These are phyloP conservation scores for Nicotiana noctiflora DNA, from an alignment of 257 asterid genomes.

Conservation along the genomic window DNA sequence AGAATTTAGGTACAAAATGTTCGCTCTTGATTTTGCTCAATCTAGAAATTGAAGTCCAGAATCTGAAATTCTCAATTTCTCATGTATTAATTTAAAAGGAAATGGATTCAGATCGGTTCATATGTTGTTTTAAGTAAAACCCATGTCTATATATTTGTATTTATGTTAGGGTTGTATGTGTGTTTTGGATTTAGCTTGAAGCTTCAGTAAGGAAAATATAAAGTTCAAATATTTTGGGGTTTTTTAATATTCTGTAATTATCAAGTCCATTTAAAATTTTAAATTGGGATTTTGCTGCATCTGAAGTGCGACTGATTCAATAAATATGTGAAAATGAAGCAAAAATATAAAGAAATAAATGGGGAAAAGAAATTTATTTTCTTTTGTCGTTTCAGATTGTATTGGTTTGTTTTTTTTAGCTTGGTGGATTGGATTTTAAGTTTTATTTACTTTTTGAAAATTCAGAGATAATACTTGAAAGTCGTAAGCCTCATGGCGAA, in stretches of 20 bases:
- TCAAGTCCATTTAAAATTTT: not conserved
- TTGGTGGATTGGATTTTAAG: not conserved
- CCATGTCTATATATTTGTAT: not conserved
- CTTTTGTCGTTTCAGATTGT: not conserved
- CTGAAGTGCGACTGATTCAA: not conserved
- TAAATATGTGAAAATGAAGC: not conserved
- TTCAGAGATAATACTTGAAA: conserved; percentile 6
- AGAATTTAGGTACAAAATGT: not conserved
- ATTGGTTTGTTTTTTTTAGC: not conserved
- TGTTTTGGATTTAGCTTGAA: not conserved
- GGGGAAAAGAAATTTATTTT: not conserved
- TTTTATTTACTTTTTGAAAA: not conserved
- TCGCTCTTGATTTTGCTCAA: not conserved
- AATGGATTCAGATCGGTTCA: conserved; percentile 3
- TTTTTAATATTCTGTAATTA: not conserved
- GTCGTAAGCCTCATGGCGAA: conserved; percentile 27
- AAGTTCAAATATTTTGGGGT: not conserved
- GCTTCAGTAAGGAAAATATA: not conserved
- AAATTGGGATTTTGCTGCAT: not conserved
- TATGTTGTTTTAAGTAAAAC: not conserved
- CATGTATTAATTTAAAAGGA: not conserved
- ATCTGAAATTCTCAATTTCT: not conserved
- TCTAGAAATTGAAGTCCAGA: not conserved
- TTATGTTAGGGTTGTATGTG: not conserved
- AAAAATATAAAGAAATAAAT: not conserved